phyloP scores from a whole-genome alignment of 2,329 filamentous ascomycete species.

The Aspergillus quadrilineatus region DNA sequence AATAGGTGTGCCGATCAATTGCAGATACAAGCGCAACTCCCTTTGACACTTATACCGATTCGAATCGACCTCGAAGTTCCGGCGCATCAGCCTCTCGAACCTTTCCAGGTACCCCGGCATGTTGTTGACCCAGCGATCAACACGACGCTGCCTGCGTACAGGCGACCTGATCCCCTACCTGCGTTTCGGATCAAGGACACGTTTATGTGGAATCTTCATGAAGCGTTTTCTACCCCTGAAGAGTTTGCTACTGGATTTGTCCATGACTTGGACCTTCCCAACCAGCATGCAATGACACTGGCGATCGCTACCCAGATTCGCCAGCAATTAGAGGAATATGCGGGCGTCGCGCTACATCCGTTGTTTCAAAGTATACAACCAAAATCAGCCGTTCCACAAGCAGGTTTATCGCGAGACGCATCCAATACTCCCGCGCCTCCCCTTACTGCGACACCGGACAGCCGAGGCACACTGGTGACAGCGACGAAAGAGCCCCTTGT shows the following conservation, averaged over 20 bases:
- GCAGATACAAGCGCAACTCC: constrained; percentile 69
- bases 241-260: constrained; percentile 90
- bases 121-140: constrained; percentile 50
- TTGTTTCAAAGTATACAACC: constrained; percentile 66
- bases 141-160: constrained; percentile 73
- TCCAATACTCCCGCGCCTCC: constrained; percentile 55
- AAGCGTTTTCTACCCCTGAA: constrained; percentile 89
- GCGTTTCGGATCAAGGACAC: constrained; percentile 88
- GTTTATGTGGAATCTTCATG: constrained; percentile 98
- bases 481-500: constrained; percentile 43
- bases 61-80: constrained; percentile 93
- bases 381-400: constrained; percentile 25
- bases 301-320: constrained; percentile 93
- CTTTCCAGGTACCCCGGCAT: constrained; percentile 47
- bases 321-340: constrained; percentile 92
- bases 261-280: constrained; percentile 88
- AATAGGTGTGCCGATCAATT: constrained; percentile 57
- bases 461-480: constrained; percentile 27
- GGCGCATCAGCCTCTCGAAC: constrained; percentile 56
- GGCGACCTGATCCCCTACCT: constrained; percentile 72
- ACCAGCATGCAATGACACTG: constrained; percentile 65
- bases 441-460: constrained; percentile 60
- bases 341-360: constrained; percentile 88
- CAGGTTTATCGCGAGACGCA: constrained; percentile 51
- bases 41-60: constrained; percentile 89